Percentiles rank a stretch among this genome's conserved stretches.
phyloP scores from a whole-genome alignment of 768 basidiomycete species.

The Rhodotorula graminis region DNA sequence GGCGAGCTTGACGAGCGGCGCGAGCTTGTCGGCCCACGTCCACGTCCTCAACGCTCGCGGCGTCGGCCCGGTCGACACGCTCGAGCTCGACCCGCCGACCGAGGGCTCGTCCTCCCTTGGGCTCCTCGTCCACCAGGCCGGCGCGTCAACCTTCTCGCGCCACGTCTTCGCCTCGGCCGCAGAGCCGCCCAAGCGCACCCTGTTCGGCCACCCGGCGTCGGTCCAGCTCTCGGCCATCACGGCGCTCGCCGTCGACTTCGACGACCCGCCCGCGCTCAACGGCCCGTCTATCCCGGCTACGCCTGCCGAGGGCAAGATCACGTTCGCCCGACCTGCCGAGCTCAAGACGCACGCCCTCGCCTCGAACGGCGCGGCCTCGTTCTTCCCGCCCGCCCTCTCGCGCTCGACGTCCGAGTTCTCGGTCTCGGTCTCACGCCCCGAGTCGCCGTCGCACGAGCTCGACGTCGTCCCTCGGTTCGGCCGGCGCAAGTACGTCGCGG shows the following conservation, averaged over 20 bases:
- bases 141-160: background rate
- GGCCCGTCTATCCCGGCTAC: background rate
- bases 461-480: slow-evolving; percentile 13
- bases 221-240: slow-evolving; percentile 19
- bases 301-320: background rate
- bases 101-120: background rate
- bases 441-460: no score
- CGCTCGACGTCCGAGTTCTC: background rate
- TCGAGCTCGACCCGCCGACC: slow-evolving; percentile 2
- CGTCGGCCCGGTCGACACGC: background rate
- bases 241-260: slow-evolving; percentile 34
- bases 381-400: background rate
- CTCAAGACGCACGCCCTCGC: background rate
- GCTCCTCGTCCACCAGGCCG: slow-evolving; percentile 17
- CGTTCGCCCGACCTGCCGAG: background rate
- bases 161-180: slow-evolving; percentile 3
- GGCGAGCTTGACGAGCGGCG: background rate
- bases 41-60: background rate
- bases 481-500: slow-evolving; percentile 19
- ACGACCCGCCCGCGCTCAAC: background rate
- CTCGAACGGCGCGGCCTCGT: background rate
- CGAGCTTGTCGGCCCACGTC: background rate
- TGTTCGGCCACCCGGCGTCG: slow-evolving; percentile 9
- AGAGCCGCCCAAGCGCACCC: background rate
- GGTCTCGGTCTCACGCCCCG: background rate